Evolutionary conservation across 2,329 filamentous ascomycete species (phyloP), one percentile per base, ranked within the genome.

Genomic region (Raffaelea ambrosiae): DNA sequence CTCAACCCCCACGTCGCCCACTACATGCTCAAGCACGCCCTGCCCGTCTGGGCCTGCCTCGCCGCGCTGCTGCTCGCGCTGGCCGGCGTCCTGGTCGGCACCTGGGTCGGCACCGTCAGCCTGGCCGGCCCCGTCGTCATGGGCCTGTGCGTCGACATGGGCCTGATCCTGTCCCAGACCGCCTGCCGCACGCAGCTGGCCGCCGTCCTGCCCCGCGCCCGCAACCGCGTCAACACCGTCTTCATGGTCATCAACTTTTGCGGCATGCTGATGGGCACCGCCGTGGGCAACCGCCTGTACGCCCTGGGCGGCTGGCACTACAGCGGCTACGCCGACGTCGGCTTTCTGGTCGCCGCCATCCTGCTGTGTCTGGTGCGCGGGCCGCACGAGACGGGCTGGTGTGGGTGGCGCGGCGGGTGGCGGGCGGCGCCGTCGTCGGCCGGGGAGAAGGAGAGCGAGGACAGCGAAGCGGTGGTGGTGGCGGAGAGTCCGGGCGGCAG

Each of bases 331-430:
- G 35, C 50, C 29, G 43, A 47, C n/a, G 50, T 53, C 20, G 44
- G 42, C 36, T 51, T 53, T 39, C n/a, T 49, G 21, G 48, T 35
- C 8, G 48, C 43, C 5, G 53, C 51, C 9, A 21, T 53, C 4
- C 14, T 40, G 8, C 5, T 50, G 14, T 43, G 43, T 10, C 9
- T 68, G 16, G 55, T 54, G 4, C 57, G 66, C 11, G 66, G 67
- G 0, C 67, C 68, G 19, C 61, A 63, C 29, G 66, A 69, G 48
- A 64, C 54, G 2, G 54, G 63, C 0, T 69, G 66, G 67, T 14
- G 68, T 14, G 67, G 67, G 3, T 70, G 66, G 66, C 58, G 57
- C 3, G 65, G 65, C 18, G 67, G 66, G 1, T 70, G 67, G 67
- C 54, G 55, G 21, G 47, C 29, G 41, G 33, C 14, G 36, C 39